Base-by-base conservation (phyloP, 2,329 filamentous ascomycete genomes). In the Pleurostoma richardsiae region DNA sequence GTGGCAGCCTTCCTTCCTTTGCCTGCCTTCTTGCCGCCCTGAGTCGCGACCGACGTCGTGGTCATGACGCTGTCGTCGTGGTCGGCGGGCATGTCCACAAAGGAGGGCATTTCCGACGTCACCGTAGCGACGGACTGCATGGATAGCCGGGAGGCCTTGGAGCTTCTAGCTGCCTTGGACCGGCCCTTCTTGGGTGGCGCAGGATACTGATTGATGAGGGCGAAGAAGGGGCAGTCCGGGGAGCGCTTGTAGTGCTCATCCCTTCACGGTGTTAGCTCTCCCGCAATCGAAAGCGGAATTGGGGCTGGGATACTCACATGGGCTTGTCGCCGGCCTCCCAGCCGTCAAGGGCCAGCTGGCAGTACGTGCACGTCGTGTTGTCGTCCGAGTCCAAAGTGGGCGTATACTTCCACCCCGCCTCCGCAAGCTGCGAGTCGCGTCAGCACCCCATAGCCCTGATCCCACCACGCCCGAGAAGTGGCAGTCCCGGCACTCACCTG, bases 241-340 rank as follows among this genome's bases (percentile, higher is more conserved):
- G 85, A 86, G 55, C 94, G 83, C 46, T 80, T 83, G 57, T 84
- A 82, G 62, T 99, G 94, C 62, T 99, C 94, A 51, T 95, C 84
- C 61, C 88, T 92, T 49, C 30, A 41, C 19, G 19, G 19, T 19
- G 19, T 19, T 19, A 19, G 19, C 19, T 19, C 19, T 19, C 19
- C 19, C 19, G 19, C 19, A 19, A 19, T 19, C 19, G 19, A 19
- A 19, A 19, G 19, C 19, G 19, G 19, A 19, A 19, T 19, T 5
- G 10, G 39, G 30, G 11, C 31, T 27, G 33, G 10, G 6, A 59
- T 49, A 68, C 86, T 68, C 65, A 90, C 83, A 86, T 80, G 51
- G 94, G 94, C 61, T 95, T 89, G 64, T 99, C 94, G 49, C 85
- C 84, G 2, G 86, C 85, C 61, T 97, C 94, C 94, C 95, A 99